phyloP scores from a whole-genome alignment of 371 early-diverging fungal species.

The Batkoa obscura region DNA sequence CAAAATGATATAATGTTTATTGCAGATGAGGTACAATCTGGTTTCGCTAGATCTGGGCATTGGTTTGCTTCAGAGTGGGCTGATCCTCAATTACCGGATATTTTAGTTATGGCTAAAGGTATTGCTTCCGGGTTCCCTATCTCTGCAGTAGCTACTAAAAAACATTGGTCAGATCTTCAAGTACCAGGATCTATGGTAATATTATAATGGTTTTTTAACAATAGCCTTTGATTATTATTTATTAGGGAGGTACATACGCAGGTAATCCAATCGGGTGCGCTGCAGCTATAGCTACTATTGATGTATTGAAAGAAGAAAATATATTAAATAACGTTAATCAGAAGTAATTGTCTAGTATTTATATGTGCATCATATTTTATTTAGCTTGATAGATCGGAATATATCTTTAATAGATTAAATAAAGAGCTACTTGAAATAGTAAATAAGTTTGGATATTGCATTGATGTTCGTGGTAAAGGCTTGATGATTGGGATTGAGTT shows the following conservation, averaged over 20 bases:
- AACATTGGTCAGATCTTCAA: constrained; percentile 22
- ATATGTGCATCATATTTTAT: not conserved
- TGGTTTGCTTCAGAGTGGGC: constrained; percentile 31
- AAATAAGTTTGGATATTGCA: constrained; percentile 17
- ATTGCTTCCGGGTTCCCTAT: constrained; percentile 30
- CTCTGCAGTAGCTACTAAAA: constrained; percentile 20
- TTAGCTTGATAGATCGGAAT: constrained; percentile 15
- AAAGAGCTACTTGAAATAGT: constrained; percentile 15
- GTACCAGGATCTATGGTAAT: constrained; percentile 21
- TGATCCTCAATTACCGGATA: constrained; percentile 19
- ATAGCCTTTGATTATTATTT: not conserved
- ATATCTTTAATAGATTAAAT: constrained; percentile 21
- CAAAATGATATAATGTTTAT: constrained; percentile 45
- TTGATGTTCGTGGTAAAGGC: constrained; percentile 31
- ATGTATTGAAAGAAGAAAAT: constrained; percentile 21
- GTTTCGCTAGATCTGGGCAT: constrained; percentile 63
- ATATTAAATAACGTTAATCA: constrained; percentile 20
- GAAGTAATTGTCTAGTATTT: constrained; percentile 9
- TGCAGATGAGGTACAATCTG: constrained; percentile 72
- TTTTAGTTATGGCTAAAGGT: constrained; percentile 31
- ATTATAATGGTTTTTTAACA: not conserved
- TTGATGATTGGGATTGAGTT: constrained; percentile 40
- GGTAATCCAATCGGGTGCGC: constrained; percentile 29
- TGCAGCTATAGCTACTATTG: constrained; percentile 23
- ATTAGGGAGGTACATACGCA: constrained; percentile 23